A percentile compares a stretch with the other conserved stretches of the same genome.
Conservation (phyloP, 2,329 filamentous ascomycete species). For the Ophiostoma tasmaniense region DNA sequence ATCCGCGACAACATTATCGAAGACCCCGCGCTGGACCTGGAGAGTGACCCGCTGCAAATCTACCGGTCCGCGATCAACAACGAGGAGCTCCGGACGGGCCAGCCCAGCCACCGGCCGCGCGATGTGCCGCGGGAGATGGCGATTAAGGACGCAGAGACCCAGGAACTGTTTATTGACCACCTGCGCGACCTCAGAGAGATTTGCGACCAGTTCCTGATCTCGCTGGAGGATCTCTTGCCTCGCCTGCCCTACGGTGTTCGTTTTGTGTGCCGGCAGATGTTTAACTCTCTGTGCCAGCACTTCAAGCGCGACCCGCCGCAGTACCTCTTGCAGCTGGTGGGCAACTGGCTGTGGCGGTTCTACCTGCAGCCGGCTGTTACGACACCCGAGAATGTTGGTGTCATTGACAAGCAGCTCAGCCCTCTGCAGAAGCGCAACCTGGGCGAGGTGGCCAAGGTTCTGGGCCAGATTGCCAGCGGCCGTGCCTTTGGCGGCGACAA, state of each 20-base stretch:
- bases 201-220: conserved; percentile 77
- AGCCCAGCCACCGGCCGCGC: conserved; percentile 67
- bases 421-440: conserved; percentile 91
- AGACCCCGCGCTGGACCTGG: conserved; percentile 80
- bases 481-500: conserved; percentile 89
- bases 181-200: conserved; percentile 90
- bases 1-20: conserved; percentile 90
- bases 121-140: conserved; percentile 86
- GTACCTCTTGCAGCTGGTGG: conserved; percentile 71
- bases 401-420: conserved; percentile 80
- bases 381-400: conserved; percentile 87
- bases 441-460: conserved; percentile 80
- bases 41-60: conserved; percentile 96
- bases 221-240: conserved; percentile 72
- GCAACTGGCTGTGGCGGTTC: conserved; percentile 87
- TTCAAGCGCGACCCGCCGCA: conserved; percentile 75
- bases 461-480: conserved; percentile 81
- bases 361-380: conserved; percentile 85
- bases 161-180: conserved; percentile 87
- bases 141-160: conserved; percentile 91
- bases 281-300: conserved; percentile 63
- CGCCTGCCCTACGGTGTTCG: conserved; percentile 90
- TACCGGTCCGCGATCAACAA: conserved; percentile 95
- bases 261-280: conserved; percentile 79
- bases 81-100: conserved; percentile 86